These are phyloP conservation scores for Agarophyton chilense DNA, from an alignment of 23 red algal genomes.

Conservation along the genomic window DNA sequence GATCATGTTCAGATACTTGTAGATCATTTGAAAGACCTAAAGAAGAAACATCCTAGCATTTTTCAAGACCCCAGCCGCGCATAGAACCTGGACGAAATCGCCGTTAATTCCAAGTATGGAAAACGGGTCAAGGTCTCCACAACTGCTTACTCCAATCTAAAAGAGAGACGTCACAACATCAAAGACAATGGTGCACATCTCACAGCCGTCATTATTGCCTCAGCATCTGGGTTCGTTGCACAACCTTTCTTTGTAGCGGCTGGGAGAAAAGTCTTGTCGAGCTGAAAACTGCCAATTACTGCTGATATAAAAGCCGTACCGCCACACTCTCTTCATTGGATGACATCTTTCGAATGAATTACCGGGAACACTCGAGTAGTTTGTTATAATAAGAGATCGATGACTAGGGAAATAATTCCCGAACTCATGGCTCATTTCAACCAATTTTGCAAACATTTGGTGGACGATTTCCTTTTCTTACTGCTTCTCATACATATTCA, in stretches of 20 bases:
- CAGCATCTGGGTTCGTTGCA: background rate
- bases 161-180: background rate
- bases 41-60: background rate
- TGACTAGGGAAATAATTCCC: background rate
- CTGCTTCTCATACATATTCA: background rate
- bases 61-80: background rate
- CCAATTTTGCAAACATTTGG: background rate
- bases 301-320: background rate
- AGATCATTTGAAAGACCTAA: background rate
- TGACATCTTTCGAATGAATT: background rate
- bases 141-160: background rate
- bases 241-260: background rate
- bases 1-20: background rate
- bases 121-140: constrained; percentile 5
- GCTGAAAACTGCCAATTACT: background rate
- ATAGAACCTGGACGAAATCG: constrained; percentile 20
- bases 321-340: background rate
- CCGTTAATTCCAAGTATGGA: constrained; percentile 6
- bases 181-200: background rate
- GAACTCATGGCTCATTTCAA: background rate
- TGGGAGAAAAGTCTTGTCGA: background rate
- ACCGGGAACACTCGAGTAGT: background rate
- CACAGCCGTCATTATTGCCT: background rate
- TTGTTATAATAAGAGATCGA: background rate
- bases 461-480: background rate